Evolutionary conservation across 2,329 filamentous ascomycete species (phyloP), one percentile per base, ranked within the genome.

Genomic region (Monosporascus sp.): DNA sequence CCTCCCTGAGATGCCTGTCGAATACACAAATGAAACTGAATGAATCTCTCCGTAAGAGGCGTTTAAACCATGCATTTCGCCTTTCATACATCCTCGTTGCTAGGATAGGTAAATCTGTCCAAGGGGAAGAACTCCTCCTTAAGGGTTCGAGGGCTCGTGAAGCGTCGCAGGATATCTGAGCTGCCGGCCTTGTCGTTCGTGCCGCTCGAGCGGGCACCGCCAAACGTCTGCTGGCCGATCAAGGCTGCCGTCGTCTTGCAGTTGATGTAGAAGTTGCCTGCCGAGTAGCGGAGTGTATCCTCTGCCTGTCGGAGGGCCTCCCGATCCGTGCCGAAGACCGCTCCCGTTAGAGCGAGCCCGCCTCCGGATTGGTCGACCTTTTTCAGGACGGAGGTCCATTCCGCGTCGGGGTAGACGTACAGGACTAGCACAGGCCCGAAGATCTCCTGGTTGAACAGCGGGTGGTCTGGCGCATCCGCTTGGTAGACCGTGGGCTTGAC

Each of bases 181-280:
- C 77, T 82, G 38, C 80, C 80, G 3, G 79, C 78, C 70, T 82
- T 82, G 63, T 82, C 79, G 58, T 80, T 81, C 16, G 80, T 82
- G 34, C 80, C 79, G 47, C 76, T 80, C 45, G 73, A 73, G 50
- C 80, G 70, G 50, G 73, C 71, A 40, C 80, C 79, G 44, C 79
- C 79, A 57, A 82, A 83, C 0, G 78, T 74, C 63, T 82, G 80
- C 69, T 82, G 80, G 11, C 77, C 79, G 37, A 82, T 78, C 7
- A 81, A 72, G 0, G 80, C 76, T 1, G 76, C 80, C 1, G 80
- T 83, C 51, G 76, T 80, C 70, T 83, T 83, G 67, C 76, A 80
- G 66, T 83, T 83, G 52, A 80, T 70, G 63, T 83, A 83, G 49
- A 83, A 78, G 69, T 82, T 83, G 47, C 80, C 81, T 9, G 79